Conservation (phyloP, 2,329 filamentous ascomycete genomes). For the Coleophoma eucalyptorum region DNA sequence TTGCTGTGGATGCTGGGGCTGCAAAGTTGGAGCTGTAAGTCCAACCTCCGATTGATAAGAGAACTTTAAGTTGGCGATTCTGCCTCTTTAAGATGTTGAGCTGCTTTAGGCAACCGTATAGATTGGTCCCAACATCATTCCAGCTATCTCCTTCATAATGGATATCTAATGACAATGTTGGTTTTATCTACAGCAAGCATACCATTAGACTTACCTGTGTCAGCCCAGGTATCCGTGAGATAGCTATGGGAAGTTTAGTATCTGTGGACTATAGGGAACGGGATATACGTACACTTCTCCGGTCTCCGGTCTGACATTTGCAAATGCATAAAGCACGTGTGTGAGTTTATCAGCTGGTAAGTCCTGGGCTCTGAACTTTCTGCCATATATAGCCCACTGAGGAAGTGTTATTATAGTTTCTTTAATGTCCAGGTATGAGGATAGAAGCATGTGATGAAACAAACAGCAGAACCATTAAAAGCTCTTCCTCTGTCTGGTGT, state of each 20-base stretch:
- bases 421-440: too few species aligned
- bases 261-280: background rate
- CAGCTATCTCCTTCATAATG: constrained; percentile 65
- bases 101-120: constrained; percentile 89
- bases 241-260: constrained; percentile 21
- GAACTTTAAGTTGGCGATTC: constrained; percentile 79
- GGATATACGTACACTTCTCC: constrained; percentile 65
- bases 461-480: too few species aligned
- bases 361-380: constrained; percentile 82
- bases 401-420: constrained; percentile 2
- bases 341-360: constrained; percentile 79
- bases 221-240: constrained; percentile 60
- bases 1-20: constrained; percentile 65
- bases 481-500: too few species aligned
- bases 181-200: background rate
- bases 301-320: constrained; percentile 73
- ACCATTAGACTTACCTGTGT: constrained; percentile 56
- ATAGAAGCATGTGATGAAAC: too few species aligned
- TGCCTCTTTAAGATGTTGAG: constrained; percentile 77
- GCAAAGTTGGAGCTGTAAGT: constrained; percentile 85
- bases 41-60: constrained; percentile 90
- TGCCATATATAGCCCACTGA: constrained; percentile 73
- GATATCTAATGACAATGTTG: constrained; percentile 12
- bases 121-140: constrained; percentile 72
- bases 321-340: constrained; percentile 88